Evolutionary conservation across 768 basidiomycete species (phyloP).

Genomic region (Lactifluus hygrophoroides): DNA sequence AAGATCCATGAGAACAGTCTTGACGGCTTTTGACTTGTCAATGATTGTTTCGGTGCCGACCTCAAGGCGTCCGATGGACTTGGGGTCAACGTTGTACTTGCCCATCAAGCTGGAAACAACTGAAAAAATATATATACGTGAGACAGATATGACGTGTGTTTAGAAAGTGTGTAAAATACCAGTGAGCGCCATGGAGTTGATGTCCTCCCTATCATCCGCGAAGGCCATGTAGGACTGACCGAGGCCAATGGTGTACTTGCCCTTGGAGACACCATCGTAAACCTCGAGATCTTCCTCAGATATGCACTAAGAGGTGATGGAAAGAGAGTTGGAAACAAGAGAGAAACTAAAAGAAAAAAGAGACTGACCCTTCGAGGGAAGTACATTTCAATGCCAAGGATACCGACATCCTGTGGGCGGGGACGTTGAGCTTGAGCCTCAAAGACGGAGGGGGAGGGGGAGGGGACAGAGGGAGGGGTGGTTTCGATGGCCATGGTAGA

Average conservation of each 20-base stretch:
- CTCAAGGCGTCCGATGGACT: constrained; percentile 93
- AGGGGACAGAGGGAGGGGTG: not conserved
- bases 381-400: constrained; percentile 22
- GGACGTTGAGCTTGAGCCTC: constrained; percentile 19
- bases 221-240: constrained; percentile 98
- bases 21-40: constrained; percentile 98
- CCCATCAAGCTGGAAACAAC: constrained; percentile 84
- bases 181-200: constrained; percentile 94
- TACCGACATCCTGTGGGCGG: constrained; percentile 21
- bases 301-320: constrained; percentile 56
- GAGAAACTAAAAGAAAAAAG: not conserved
- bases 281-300: constrained; percentile 75
- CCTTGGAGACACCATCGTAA: constrained; percentile 36
- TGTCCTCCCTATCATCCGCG: constrained; percentile 97
- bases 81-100: constrained; percentile 94
- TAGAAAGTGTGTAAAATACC: constrained; percentile 41
- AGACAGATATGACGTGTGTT: constrained; percentile 6
- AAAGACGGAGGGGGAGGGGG: constrained; percentile 14
- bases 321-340: not conserved
- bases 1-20: constrained; percentile 97
- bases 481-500: constrained; percentile 20
- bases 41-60: constrained; percentile 99
- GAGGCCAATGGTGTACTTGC: constrained; percentile 98
- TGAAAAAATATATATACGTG: constrained; percentile 25
- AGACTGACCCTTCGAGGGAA: constrained; percentile 14